Conservation (phyloP, 2,329 filamentous ascomycete genomes). For the Neophaeococcomyces mojaviensis region DNA sequence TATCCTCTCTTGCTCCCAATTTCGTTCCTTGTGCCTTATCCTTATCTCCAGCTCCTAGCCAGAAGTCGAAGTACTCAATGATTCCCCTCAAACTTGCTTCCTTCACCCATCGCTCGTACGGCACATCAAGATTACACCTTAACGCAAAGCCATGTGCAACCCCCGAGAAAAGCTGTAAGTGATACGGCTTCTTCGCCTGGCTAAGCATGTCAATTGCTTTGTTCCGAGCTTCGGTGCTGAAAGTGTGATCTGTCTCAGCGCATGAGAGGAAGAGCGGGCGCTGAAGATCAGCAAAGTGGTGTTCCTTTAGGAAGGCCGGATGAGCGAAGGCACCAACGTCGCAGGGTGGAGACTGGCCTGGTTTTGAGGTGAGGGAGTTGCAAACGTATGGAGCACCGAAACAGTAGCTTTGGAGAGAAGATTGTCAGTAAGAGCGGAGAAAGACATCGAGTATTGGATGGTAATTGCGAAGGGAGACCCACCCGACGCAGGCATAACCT, state of each 20-base stretch:
- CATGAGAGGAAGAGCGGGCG: constrained; percentile 17
- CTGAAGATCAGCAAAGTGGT: constrained; percentile 36
- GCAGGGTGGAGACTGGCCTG: background rate
- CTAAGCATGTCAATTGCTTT: constrained; percentile 17
- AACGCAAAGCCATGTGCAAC: constrained; percentile 25
- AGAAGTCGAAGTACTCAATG: constrained; percentile 15
- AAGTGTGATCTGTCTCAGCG: constrained; percentile 15
- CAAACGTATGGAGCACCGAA: constrained; percentile 40
- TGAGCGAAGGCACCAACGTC: constrained; percentile 43
- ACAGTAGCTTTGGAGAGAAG: constrained; percentile 13
- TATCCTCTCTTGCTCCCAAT: too few relatives aligned
- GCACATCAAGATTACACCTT: constrained; percentile 15
- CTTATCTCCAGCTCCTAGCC: constrained; percentile 1
- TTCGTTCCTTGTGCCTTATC: background rate
- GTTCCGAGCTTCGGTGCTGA: constrained; percentile 13
- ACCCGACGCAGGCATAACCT: constrained; percentile 18
- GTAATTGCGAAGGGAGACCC: too few relatives aligned
- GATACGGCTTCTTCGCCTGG: constrained; percentile 16
- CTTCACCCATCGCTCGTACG: constrained; percentile 16
- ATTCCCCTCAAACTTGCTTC: constrained; percentile 15
- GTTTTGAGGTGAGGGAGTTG: constrained; percentile 28
- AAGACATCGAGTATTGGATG: too few relatives aligned
- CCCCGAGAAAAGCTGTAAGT: constrained; percentile 21
- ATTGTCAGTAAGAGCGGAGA: background rate
- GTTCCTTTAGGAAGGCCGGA: constrained; percentile 43